Evolutionary conservation across 306 rosid genomes (phyloP).

Genomic region (Leucaena leucocephala): DNA sequence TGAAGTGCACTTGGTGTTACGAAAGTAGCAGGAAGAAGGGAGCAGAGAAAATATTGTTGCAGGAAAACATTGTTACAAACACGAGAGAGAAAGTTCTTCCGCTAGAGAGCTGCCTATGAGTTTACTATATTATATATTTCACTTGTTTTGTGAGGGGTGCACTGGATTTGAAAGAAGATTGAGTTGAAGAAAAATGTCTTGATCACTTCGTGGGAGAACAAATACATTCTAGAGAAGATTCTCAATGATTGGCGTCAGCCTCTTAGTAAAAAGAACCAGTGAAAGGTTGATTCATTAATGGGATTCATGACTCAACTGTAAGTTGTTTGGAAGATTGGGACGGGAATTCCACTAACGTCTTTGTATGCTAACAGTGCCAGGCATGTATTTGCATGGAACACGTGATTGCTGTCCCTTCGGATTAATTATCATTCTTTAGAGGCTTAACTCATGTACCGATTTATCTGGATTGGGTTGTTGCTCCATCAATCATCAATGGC

Average conservation of each 20-base stretch:
- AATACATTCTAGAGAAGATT: not conserved
- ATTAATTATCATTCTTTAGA: not conserved
- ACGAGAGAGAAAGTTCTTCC: not conserved
- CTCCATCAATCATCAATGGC: too few relatives aligned
- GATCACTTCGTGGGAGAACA: not conserved
- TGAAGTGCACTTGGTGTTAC: not conserved
- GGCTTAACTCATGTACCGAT: not conserved
- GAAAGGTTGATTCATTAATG: slow-evolving; percentile 25
- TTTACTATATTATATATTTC: not conserved
- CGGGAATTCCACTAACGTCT: not conserved
- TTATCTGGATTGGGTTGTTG: not conserved
- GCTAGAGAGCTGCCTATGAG: not conserved
- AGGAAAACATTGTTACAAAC: not conserved
- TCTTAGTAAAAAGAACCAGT: not conserved
- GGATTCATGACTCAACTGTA: slow-evolving; percentile 10
- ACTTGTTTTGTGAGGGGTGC: not conserved
- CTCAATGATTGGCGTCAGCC: slow-evolving; percentile 15
- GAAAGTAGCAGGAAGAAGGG: not conserved
- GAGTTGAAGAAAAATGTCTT: not conserved
- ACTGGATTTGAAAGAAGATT: not conserved
- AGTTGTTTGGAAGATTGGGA: not conserved
- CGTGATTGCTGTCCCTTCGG: not conserved
- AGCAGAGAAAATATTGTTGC: not conserved
- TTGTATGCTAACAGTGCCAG: not conserved
- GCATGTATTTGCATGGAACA: slow-evolving; percentile 20